These are phyloP conservation scores for Physcomitrellopsis africana DNA, from an alignment of 225 moss, liverwort and hornwort species.

Conservation along the genomic window DNA sequence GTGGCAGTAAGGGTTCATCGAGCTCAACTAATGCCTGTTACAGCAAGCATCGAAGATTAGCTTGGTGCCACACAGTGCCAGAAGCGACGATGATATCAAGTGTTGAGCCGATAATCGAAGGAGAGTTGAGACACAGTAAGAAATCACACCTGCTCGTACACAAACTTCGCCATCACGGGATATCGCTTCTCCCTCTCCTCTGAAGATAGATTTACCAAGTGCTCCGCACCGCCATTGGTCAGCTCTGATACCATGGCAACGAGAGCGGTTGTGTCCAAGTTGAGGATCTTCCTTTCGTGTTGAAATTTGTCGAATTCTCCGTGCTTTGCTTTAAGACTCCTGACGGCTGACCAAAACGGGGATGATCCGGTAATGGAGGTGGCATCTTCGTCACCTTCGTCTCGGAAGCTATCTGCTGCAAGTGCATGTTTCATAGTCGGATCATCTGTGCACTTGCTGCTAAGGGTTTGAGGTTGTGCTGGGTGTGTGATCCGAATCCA, in stretches of 20 bases:
- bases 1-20: constrained; percentile 61
- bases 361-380: constrained; percentile 14
- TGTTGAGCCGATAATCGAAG: not conserved
- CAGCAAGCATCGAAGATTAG: constrained; percentile 24
- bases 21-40: constrained; percentile 76
- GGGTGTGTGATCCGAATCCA: constrained; percentile 41
- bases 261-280: constrained; percentile 91
- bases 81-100: not conserved
- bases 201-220: constrained; percentile 43
- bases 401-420: constrained; percentile 15
- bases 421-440: constrained; percentile 23
- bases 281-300: constrained; percentile 55
- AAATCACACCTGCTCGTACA: constrained; percentile 72
- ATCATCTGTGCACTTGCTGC: constrained; percentile 20
- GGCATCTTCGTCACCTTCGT: constrained; percentile 23
- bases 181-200: constrained; percentile 65
- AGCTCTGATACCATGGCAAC: constrained; percentile 84
- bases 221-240: constrained; percentile 72
- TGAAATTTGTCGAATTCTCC: constrained; percentile 33
- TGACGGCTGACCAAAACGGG: constrained; percentile 48
- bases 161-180: constrained; percentile 76
- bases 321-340: constrained; percentile 36
- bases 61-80: constrained; percentile 7
- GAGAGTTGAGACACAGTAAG: constrained; percentile 1
- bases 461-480: constrained; percentile 21